Evolutionary conservation across 352 stramenopile species (phyloP).

Genomic region (Phytophthora uliginosa): DNA sequence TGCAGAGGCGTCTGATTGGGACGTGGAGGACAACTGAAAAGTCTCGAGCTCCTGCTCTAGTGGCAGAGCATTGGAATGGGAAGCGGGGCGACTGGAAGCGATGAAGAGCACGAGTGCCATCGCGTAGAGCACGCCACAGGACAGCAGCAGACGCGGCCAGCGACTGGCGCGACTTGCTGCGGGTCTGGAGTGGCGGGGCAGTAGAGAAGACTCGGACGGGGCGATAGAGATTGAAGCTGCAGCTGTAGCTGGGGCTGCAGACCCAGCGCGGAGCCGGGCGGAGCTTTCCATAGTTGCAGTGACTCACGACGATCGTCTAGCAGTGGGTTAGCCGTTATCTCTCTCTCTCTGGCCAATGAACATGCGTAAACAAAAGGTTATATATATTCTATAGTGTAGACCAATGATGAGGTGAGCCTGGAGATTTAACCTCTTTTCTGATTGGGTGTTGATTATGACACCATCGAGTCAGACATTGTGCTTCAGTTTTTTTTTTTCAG

Average conservation of each 20-base stretch:
- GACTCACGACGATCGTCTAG: neutral
- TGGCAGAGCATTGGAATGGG: neutral
- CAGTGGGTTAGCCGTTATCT: neutral
- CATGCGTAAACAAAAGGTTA: neutral
- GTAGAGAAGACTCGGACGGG: slow-evolving; percentile 1
- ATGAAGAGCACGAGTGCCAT: slow-evolving; percentile 19
- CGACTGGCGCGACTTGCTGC: neutral
- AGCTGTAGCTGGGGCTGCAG: neutral
- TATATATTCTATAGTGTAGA: neutral
- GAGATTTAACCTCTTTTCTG: neutral
- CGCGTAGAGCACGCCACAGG: slow-evolving; percentile 26
- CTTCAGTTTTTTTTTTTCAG: slow-evolving; percentile 13
- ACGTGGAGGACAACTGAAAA: slow-evolving; percentile 2
- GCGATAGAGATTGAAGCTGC: neutral
- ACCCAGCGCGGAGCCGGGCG: slow-evolving; percentile 11
- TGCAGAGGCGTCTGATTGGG: slow-evolving; percentile 20
- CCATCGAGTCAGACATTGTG: slow-evolving; percentile 1
- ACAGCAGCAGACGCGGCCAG: slow-evolving; percentile 26
- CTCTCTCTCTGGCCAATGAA: neutral
- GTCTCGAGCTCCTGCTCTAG: neutral
- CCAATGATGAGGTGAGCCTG: neutral
- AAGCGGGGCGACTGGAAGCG: neutral
- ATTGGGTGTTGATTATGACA: neutral
- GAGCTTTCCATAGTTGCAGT: slow-evolving; percentile 20
- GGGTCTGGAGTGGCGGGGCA: slow-evolving; percentile 11